These are phyloP conservation scores for Amoebophrya sp. DNA, from an alignment of 169 alveolate genomes.

Conservation along the genomic window DNA sequence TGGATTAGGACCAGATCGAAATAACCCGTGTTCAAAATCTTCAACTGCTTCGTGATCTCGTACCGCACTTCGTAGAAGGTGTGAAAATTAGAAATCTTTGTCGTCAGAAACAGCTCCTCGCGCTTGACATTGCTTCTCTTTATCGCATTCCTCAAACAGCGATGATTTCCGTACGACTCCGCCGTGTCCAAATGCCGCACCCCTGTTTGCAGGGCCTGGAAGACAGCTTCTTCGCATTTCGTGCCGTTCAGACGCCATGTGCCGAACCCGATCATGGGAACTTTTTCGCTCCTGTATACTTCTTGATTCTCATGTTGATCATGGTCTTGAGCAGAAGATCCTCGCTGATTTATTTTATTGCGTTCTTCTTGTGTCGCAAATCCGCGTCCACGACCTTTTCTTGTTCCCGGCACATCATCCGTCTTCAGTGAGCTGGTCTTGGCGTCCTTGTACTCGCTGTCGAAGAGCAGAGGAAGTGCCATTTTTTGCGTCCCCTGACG, in stretches of 20 bases:
- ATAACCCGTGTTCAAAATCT: neutral
- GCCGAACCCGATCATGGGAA: neutral
- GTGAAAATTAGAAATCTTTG: neutral
- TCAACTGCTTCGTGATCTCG: neutral
- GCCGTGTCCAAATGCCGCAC: conserved; percentile 7
- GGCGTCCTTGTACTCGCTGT: too few species aligned
- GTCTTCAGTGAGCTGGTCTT: too few species aligned
- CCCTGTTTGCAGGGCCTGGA: neutral
- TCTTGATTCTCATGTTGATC: too few species aligned
- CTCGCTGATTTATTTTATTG: too few species aligned
- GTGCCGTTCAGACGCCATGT: conserved; percentile 8
- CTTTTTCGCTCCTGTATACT: too few species aligned
- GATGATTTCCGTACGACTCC: neutral
- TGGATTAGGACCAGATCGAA: neutral
- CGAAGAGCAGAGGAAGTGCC: too few species aligned
- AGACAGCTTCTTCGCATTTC: neutral
- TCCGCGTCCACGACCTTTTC: too few species aligned
- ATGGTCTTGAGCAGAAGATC: too few species aligned
- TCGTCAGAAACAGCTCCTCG: neutral
- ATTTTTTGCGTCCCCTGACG: too few species aligned
- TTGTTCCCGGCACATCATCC: too few species aligned
- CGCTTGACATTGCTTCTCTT: neutral
- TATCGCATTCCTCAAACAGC: neutral
- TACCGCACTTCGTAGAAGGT: neutral
- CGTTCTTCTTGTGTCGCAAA: too few species aligned